Evolutionary conservation across 108 stramenopile species (phyloP), one percentile per base, ranked within the genome.

Genomic region (Licmophora abbreviata): DNA sequence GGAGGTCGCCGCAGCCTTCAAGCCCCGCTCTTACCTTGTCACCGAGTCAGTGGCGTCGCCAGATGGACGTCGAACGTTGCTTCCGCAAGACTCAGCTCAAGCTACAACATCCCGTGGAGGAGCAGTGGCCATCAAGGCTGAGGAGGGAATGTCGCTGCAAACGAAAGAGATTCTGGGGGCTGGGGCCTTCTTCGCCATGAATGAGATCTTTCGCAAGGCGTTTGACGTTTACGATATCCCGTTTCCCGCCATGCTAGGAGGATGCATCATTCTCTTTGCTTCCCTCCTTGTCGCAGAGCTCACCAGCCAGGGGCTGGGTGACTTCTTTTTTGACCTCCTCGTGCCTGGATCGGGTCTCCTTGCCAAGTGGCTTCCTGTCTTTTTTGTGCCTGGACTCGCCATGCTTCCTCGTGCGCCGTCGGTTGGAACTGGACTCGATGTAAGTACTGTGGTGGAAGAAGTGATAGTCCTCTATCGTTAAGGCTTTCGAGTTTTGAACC

Each of bases 311-410:
- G 77, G 77, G 22, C 30, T 56, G 34, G 84, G 79, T 25, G 72
- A 79, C 29, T 28, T 56, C 12, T 72, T 73, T 2, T 76, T 66
- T 48, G 44, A 67, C 18, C 23, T 51, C 26, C 52, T 90, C 41
- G 47, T 59, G 25, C 89, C 89, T 1, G 89, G 80, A 28, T 36
- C 85, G 2, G 72, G 56, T 29, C 43, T 86, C 5, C 59, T 91
- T 56, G 72, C 89, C 28, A 86, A 86, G 43, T 91, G 89, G 89
- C 60, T 91, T 20, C 80, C 85, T 2, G 79, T 82, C 11, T 75
- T 91, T 61, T 91, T 86, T 46, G 85, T 91, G 11, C 89, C 89
- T n/a, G 79, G 84, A 31, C 52, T 91, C 49, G 83, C 76, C 9
- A 74, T 84, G 78, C 37, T 91, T 28, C 89, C 89, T 34, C 46